Base-by-base conservation (phyloP, 129 eudicot genomes). In the sunflower (Helianthus annuus) region DNA sequence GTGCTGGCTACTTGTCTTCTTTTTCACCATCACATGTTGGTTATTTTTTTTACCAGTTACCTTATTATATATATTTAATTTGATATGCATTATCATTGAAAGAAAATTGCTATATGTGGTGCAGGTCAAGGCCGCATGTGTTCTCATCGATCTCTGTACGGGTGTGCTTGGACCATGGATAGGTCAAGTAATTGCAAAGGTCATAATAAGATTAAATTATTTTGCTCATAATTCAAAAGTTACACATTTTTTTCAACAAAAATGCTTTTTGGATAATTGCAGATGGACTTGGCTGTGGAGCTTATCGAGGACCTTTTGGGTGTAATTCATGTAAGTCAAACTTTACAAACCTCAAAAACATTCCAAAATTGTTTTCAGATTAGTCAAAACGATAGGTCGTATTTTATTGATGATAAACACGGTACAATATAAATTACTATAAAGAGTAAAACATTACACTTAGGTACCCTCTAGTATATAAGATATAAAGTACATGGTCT, bases 1-100 rank as follows among this genome's bases (percentile, higher is more conserved):
- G 97, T 70, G 92, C 98, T 80, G 98, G 98, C 78, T 93, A 87
- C 90, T 82, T 93, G 82, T 81, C 97, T 72, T 93, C 98, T 11
- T 93, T 87, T 79, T 90, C 96, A 48, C 89, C 91, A 57, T 84
- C 97, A 75, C 95, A 93, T 83, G 98, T 93, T 75, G 64, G 97
- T 87, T 83, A 76, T 66, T 46, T 55, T 40, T 61, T 67, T 71
- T 27, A 3, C 72, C 61, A 51, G 15, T 57, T 11, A 57, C 56
- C 56, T 14, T 66, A 5, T 7, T 34, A 42, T 36, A 4, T 19
- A 10, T 22, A 38, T 52, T 27, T 27, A 53, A 42, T 39, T 62
- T n/a, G 2, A 16, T 29, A 27, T 27, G 22, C 40, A 54, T 16
- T 32, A 16, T 54, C 15, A 34, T 34, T 57, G 9, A 24, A 58